Base-by-base conservation (phyloP, 75 land plant genomes). In the Gnetum montanum region DNA sequence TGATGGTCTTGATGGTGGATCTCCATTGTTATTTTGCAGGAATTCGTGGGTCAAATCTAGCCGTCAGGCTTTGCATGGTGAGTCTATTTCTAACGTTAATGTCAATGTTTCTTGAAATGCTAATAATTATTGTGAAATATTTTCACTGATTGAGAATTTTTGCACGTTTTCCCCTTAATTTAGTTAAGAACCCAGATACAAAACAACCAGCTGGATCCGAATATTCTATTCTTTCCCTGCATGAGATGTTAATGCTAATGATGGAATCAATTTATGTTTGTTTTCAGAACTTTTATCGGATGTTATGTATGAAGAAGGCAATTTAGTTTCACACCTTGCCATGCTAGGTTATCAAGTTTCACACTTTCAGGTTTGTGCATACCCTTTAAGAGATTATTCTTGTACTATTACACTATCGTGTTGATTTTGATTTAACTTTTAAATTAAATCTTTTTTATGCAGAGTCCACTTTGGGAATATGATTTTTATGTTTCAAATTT, bases 301-400 rank as follows among this genome's bases (percentile, higher is more conserved):
- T 28, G 72, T 66, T 35, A 91, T 91, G 97, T 92, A 83, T 60
- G 92, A 88, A 64, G 97, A 91, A 76, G 97, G 97, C 27, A 81
- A 86, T 62, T 70, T 83, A 16, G 59, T 83, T 60, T 61, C 75
- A 18, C 83, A 76, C 64, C 72, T 91, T 26, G 59, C 64, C 33
- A 78, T 59, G 45, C 16, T 81, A 3, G 85, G 92, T n/a, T 91
- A 76, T 59, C 83, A 79, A 71, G 82, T 91, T 40, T 63, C 59
- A 27, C 71, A 86, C 57, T 58, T 77, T 31, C 97, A 91, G 84
- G 97, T 91, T 61, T 30, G 51, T 41, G 16, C 24, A 23, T 38
- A n/a, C n/a, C n/a, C n/a, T n/a, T n/a, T n/a, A n/a, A n/a, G n/a
- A n/a, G n/a, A n/a, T n/a, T n/a, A n/a, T n/a, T n/a, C n/a, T n/a